These are phyloP conservation scores for Plasmopara muralis DNA, from an alignment of 352 stramenopile genomes.

Conservation along the genomic window DNA sequence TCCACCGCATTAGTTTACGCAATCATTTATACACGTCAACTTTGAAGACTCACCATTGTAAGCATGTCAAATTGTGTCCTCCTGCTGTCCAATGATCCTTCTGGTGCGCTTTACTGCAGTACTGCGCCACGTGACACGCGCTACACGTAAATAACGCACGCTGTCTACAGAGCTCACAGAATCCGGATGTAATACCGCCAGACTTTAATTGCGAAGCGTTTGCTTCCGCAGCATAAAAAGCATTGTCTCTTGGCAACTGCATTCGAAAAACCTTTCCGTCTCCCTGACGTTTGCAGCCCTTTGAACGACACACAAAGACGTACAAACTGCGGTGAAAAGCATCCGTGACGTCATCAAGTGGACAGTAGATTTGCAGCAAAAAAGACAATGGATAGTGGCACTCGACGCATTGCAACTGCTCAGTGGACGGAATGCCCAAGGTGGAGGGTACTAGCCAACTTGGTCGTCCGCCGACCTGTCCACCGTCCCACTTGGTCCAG, in stretches of 20 bases:
- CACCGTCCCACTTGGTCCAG: constrained; percentile 90
- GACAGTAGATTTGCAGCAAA: constrained; percentile 91
- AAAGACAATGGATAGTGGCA: constrained; percentile 62
- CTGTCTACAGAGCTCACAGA: constrained; percentile 61
- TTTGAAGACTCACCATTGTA: constrained; percentile 32
- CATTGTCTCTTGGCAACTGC: constrained; percentile 87
- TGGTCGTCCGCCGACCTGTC: constrained; percentile 84
- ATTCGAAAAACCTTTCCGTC: constrained; percentile 71
- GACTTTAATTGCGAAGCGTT: constrained; percentile 22
- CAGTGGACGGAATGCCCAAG: constrained; percentile 27
- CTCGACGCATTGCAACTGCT: constrained; percentile 40
- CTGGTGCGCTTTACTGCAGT: constrained; percentile 72
- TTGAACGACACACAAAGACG: constrained; percentile 86
- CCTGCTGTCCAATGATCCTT: constrained; percentile 70
- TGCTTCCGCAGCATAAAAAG: constrained; percentile 77
- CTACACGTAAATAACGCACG: constrained; percentile 61
- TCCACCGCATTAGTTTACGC: not conserved
- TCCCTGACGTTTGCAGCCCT: constrained; percentile 47
- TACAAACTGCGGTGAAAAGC: constrained; percentile 93
- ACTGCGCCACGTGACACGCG: constrained; percentile 63
- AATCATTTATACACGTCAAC: not conserved
- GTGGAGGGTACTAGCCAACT: constrained; percentile 78
- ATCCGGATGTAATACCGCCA: constrained; percentile 7
- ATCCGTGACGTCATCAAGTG: constrained; percentile 74
- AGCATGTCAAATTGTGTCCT: constrained; percentile 64